These are phyloP conservation scores for Acanthamoeba rhysodes DNA, from an alignment of 208 protist species.

Conservation along the genomic window DNA sequence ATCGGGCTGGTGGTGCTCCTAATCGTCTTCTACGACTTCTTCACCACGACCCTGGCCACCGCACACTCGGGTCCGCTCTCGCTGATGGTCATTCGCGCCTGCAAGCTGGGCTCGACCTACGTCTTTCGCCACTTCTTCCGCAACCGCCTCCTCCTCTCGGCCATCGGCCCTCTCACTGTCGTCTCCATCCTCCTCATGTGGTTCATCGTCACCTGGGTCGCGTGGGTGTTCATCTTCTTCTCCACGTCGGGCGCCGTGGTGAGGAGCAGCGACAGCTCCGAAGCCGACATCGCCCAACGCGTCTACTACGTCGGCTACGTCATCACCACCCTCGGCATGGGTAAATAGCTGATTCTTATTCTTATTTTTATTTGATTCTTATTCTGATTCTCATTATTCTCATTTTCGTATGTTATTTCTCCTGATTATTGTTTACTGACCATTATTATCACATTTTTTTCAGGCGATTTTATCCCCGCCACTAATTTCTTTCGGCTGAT, in stretches of 20 bases:
- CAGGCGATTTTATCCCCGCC: not conserved
- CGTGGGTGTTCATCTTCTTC: constrained; percentile 4
- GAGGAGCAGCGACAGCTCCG: not conserved
- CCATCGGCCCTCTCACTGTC: not conserved
- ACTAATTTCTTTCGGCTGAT: not conserved
- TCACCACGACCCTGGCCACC: not conserved
- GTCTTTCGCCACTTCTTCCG: not conserved
- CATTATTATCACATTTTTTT: too few species aligned
- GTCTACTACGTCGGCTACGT: constrained; percentile 6
- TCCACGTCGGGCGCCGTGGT: not conserved
- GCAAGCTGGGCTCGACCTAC: not conserved
- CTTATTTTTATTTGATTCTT: too few species aligned
- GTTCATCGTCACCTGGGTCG: not conserved
- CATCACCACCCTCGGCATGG: constrained; percentile 25
- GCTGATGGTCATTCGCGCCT: not conserved
- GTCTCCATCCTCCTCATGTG: constrained; percentile 4
- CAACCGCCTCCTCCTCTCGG: not conserved
- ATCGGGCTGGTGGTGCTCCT: not conserved
- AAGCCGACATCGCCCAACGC: not conserved
- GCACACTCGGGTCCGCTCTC: not conserved
- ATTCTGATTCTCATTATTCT: too few species aligned
- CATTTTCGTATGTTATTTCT: too few species aligned
- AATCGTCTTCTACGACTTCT: not conserved
- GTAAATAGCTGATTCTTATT: not conserved
- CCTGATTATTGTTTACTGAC: too few species aligned